Conservation (phyloP, 352 stramenopile species). For the Phytophthora niederhauseri region DNA sequence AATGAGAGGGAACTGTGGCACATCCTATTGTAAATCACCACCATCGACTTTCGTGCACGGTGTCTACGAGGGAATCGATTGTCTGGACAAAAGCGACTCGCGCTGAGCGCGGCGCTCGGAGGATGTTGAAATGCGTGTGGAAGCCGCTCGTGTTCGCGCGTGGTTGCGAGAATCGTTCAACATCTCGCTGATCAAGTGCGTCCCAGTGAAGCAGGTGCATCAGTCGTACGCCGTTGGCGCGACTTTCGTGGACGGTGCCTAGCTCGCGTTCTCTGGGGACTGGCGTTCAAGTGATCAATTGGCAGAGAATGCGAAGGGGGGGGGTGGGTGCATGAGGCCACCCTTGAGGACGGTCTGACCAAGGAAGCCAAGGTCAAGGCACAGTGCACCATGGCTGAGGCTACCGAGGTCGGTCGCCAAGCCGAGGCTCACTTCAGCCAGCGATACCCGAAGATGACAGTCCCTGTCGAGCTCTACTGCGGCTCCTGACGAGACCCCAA, state of each 20-base stretch:
- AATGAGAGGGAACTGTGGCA: no score
- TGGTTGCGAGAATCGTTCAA: slow-evolving; percentile 49
- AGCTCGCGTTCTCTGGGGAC: slow-evolving; percentile 95
- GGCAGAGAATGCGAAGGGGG: slow-evolving; percentile 55
- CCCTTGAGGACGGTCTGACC: slow-evolving; percentile 95
- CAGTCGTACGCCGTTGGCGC: slow-evolving; percentile 93
- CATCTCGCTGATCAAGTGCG: slow-evolving; percentile 62
- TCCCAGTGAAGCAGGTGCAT: slow-evolving; percentile 90
- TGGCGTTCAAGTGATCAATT: slow-evolving; percentile 89
- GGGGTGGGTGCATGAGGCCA: slow-evolving; percentile 97
- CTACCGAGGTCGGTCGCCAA: slow-evolving; percentile 78
- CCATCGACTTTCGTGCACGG: no score
- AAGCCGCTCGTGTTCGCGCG: slow-evolving; percentile 42
- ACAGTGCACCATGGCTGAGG: slow-evolving; percentile 95
- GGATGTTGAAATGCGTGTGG: slow-evolving; percentile 32
- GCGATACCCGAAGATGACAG: slow-evolving; percentile 81
- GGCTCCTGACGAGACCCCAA: slow-evolving; percentile 22
- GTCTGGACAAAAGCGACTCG: no score
- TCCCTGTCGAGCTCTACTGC: slow-evolving; percentile 32
- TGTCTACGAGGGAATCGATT: no score
- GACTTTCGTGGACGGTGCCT: slow-evolving; percentile 65
- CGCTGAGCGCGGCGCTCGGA: slow-evolving; percentile 18
- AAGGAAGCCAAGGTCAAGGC: slow-evolving; percentile 94
- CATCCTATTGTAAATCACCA: no score
- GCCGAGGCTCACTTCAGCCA: slow-evolving; percentile 94